Percentiles rank a stretch among this genome's conserved stretches.
Evolutionary conservation across 257 asterid genomes (phyloP).

Genomic region (Rhazya stricta): DNA sequence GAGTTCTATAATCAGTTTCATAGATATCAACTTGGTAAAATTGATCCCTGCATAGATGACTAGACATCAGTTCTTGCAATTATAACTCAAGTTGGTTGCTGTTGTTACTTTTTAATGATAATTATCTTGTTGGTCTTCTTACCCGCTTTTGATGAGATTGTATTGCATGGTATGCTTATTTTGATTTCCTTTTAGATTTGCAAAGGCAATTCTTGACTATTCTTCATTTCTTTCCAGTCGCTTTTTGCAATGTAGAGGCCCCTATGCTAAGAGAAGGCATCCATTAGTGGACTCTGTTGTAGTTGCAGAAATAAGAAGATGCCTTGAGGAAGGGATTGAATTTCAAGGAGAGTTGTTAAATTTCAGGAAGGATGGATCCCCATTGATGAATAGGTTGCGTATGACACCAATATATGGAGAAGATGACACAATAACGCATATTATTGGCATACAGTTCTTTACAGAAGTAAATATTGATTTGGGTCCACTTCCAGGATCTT

Average conservation of each 20-base stretch:
- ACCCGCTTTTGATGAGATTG: not conserved
- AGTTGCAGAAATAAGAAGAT: constrained; percentile 47
- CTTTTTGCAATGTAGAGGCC: constrained; percentile 53
- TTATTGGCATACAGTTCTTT: constrained; percentile 76
- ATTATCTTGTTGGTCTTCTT: not conserved
- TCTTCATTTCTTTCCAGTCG: constrained; percentile 34
- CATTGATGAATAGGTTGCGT: constrained; percentile 46
- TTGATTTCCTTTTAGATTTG: not conserved
- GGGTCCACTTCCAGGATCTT: constrained; percentile 75
- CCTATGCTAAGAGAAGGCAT: constrained; percentile 52
- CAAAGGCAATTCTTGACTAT: not conserved
- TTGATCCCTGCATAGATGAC: not conserved
- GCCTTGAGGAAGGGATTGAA: constrained; percentile 43
- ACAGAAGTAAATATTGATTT: constrained; percentile 63
- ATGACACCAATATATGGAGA: constrained; percentile 51
- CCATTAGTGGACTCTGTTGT: constrained; percentile 41
- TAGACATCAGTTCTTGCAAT: not conserved
- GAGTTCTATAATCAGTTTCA: not conserved
- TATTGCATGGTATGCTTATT: not conserved
- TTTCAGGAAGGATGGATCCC: constrained; percentile 53
- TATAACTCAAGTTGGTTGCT: not conserved
- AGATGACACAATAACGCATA: constrained; percentile 39
- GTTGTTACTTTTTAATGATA: not conserved
- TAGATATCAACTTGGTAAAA: not conserved
- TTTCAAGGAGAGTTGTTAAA: constrained; percentile 50